A percentile compares a stretch with the other conserved stretches of the same genome.
Evolutionary conservation across 106 monocot species (phyloP).

Genomic region (Triglochin maritima): DNA sequence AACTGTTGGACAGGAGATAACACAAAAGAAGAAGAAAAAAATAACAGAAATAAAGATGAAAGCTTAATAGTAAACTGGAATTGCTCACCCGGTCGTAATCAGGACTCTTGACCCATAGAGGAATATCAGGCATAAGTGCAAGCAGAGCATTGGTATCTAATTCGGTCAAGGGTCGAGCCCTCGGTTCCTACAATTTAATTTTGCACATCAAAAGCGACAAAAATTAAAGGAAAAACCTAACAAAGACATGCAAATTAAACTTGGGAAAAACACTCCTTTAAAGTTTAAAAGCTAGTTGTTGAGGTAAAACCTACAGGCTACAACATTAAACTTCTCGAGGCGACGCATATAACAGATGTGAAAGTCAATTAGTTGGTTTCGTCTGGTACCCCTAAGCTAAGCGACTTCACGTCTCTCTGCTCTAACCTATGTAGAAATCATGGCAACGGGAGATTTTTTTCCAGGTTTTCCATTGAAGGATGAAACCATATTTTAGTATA

Average conservation of each 20-base stretch:
- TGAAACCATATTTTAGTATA: too few relatives aligned
- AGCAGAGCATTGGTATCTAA: background rate
- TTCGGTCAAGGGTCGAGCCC: background rate
- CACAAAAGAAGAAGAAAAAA: background rate
- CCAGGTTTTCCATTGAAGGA: too few relatives aligned
- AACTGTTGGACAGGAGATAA: background rate
- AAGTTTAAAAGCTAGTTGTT: background rate
- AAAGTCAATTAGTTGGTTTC: too few relatives aligned
- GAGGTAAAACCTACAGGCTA: background rate
- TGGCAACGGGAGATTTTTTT: too few relatives aligned
- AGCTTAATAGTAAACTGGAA: background rate
- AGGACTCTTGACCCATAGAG: slow-evolving; percentile 3
- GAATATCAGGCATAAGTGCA: background rate
- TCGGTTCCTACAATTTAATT: background rate
- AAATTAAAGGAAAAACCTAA: background rate
- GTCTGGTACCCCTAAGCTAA: too few relatives aligned
- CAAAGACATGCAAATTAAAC: background rate
- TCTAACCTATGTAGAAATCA: too few relatives aligned
- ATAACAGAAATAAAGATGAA: background rate
- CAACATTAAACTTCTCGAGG: background rate
- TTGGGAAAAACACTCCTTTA: background rate
- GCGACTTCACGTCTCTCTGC: too few relatives aligned
- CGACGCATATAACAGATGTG: background rate
- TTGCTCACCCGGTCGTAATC: background rate
- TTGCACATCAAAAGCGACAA: background rate